Evolutionary conservation across 768 basidiomycete genomes (phyloP), one percentile per base, ranked within the genome.

Genomic region (Amanita thiersii): DNA sequence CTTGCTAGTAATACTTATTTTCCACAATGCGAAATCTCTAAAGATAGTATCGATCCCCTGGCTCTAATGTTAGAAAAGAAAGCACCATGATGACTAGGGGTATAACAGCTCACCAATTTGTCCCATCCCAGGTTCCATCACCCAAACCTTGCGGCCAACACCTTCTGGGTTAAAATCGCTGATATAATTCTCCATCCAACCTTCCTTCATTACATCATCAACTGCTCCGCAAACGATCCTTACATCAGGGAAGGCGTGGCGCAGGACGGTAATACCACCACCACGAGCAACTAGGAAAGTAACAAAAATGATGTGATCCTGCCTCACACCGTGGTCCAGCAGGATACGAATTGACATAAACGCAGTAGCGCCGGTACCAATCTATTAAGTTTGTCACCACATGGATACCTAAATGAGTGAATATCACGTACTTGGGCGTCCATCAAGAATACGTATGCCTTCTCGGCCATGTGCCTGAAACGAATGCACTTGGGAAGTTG

Each of bases 311-410:
- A 96, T 93, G 52, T 76, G 79, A 46, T 84, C 78, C 58, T 91
- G 77, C 42, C 59, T 73, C 12, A 94, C 81, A 9, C 94, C 91
- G 50, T 99, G 94, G 56, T 99, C 94, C 12, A 98, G 72, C 7
- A 97, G 66, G 8, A 94, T 76, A 20, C 94, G 84, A 47, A 99
- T 87, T 0, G 92, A 84, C 94, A 98, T 97, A 59, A 97, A 86
- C 14, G 83, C 82, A 3, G 88, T 79, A 0, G 93, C 92, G 3
- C 83, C 94, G 0, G 94, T 97, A 4, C 89, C 91, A 57, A 98
- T 90, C 82, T 94, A 49, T 12, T 25, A 32, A 10, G 14, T 11
- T 37, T 31, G 23, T 12, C 12, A 44, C 17, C 8, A 31, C 23
- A 29, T 9, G 10, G 40, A 12, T 26, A n/a, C 25, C 1, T 25